Evolutionary conservation across 805 yeast genomes (phyloP), one percentile per base, ranked within the genome.

Genomic region (Torulaspora franciscae): DNA sequence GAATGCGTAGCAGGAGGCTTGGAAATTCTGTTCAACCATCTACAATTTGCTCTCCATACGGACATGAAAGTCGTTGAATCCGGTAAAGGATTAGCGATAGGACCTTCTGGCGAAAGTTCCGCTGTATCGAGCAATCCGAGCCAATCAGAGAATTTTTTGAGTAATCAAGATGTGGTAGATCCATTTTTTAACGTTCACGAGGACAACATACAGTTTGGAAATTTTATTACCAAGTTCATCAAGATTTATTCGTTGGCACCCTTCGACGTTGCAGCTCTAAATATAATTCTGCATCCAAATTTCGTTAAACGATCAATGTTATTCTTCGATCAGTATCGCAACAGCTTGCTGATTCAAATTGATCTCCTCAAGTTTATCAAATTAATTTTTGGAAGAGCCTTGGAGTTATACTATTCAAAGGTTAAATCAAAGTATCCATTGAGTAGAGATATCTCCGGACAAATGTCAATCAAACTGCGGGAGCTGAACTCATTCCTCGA

Each of bases 351-450:
- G 19, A 56, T 64, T n/a, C 68, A 65, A 45, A 62, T 65, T 32
- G 68, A 65, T 32, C 42, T 65, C 26, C 47, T 65, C 32, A 64
- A 65, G 37, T 59, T 62, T 19, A 42, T 64, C 17, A 65, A 64
- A 41, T 40, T 58, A 7, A 42, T 62, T 0, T 55, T 64, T 23
- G 48, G 53, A 3, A 54, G 56, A 25, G 55, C 59, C n/a, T 42
- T 56, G 9, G 54, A 47, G 10, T 27, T 45, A 22, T 23, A 36
- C 34, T 13, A 43, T 30, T 13, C 15, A 17, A 37, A 42, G 35
- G 40, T 24, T 41, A 17, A 33, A 32, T 10, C 40, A 39, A 36
- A 35, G 36, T 22, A 41, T 22, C 37, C 37, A 8, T 28, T 39
- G 13, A 41, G 32, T 29, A 26, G 40, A 22, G 32, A 45, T 32